Percentiles rank a stretch among this genome's conserved stretches.
phyloP scores from a whole-genome alignment of 169 alveolate genomes.

The Neospora caninum region DNA sequence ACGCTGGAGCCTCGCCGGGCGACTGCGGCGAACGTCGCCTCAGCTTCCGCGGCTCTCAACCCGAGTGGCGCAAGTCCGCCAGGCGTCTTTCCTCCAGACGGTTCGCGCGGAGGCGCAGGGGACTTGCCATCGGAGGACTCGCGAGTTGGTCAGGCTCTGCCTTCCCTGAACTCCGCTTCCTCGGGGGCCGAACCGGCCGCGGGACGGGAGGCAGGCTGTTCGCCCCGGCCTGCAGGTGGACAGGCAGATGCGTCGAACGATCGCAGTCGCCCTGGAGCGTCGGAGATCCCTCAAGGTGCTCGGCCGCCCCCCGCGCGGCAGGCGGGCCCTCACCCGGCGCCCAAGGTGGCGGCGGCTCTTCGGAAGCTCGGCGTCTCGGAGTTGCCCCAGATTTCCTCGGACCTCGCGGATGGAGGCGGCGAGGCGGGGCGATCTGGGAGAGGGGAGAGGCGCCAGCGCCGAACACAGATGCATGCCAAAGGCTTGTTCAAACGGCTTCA shows the following conservation, averaged over 20 bases:
- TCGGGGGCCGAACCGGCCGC: background rate
- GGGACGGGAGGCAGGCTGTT: background rate
- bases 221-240: background rate
- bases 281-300: background rate
- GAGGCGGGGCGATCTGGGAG: background rate
- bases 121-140: too few relatives aligned
- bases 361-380: constrained; percentile 30
- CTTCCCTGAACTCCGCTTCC: background rate
- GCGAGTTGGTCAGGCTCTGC: too few relatives aligned
- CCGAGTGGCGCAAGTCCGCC: too few relatives aligned
- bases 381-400: background rate
- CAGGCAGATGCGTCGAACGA: background rate
- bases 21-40: too few relatives aligned
- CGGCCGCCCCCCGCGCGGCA: background rate
- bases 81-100: too few relatives aligned
- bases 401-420: background rate
- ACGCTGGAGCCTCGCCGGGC: too few relatives aligned
- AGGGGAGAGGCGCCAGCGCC: background rate
- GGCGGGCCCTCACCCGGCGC: background rate
- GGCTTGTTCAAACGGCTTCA: background rate
- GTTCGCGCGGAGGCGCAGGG: too few relatives aligned
- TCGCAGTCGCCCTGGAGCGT: background rate
- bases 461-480: background rate
- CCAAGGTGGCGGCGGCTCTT: background rate
- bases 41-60: too few relatives aligned